phyloP scores from a whole-genome alignment of 2,329 filamentous ascomycete genomes.

The Furcasterigmium sp. region DNA sequence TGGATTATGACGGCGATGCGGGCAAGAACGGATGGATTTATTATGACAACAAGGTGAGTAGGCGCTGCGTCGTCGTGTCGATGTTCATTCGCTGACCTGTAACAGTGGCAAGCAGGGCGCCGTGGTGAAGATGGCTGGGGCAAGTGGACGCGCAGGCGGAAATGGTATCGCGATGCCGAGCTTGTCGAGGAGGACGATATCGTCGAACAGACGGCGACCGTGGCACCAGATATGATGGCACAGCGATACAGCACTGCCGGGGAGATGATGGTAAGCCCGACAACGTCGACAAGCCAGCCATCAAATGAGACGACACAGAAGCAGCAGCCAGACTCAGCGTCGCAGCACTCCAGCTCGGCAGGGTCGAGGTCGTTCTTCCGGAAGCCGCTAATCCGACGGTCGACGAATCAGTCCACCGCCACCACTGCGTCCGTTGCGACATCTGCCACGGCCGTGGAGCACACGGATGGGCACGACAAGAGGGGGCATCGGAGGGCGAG shows the following conservation, averaged over 20 bases:
- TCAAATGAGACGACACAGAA: constrained; percentile 5
- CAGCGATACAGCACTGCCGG: constrained; percentile 27
- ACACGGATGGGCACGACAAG: constrained; percentile 19
- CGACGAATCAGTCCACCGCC: constrained; percentile 26
- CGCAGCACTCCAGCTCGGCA: constrained; percentile 39
- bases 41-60: constrained; percentile 86
- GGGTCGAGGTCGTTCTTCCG: constrained; percentile 35
- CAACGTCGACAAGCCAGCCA: constrained; percentile 15
- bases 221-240: constrained; percentile 10
- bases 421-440: background rate
- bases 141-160: constrained; percentile 84
- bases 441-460: constrained; percentile 8
- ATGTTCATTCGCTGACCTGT: background rate
- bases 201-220: constrained; percentile 8
- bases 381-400: constrained; percentile 32
- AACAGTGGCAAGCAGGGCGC: constrained; percentile 81
- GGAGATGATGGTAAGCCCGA: constrained; percentile 29
- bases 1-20: constrained; percentile 52
- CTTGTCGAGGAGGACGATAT: constrained; percentile 65
- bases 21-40: constrained; percentile 86
- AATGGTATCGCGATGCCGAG: constrained; percentile 96
- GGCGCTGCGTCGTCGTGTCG: background rate
- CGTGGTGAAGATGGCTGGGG: constrained; percentile 88
- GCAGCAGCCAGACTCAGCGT: constrained; percentile 26
- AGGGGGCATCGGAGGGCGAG: constrained; percentile 28